These are phyloP conservation scores for Chondrus crispus DNA, from an alignment of 23 red algal species.

Conservation along the genomic window DNA sequence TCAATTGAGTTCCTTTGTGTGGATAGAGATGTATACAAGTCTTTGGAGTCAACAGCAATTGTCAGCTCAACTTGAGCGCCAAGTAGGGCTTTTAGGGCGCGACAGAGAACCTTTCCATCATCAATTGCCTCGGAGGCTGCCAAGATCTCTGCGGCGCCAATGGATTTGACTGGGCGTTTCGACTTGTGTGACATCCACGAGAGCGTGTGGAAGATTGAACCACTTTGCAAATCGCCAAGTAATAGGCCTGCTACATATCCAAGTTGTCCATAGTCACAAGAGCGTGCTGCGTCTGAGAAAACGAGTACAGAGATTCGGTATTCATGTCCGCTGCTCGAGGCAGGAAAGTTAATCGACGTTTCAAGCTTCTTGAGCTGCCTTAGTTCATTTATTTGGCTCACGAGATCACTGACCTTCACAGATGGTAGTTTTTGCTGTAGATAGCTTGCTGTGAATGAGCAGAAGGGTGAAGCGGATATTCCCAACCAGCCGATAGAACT, in stretches of 20 bases:
- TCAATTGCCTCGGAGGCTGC: conserved; percentile 9
- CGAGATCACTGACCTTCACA: neutral
- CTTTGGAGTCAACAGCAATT: conserved; percentile 18
- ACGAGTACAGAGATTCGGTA: conserved; percentile 10
- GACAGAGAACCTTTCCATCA: neutral
- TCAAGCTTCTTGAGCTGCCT: neutral
- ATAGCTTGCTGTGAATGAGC: neutral
- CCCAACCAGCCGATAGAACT: neutral
- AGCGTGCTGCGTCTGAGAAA: conserved; percentile 1
- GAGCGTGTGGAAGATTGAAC: conserved; percentile 18
- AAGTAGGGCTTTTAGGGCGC: neutral
- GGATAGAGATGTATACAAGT: conserved; percentile 13
- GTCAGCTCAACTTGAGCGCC: neutral
- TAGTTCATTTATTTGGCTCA: neutral
- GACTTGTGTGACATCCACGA: conserved; percentile 27
- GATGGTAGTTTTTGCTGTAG: neutral
- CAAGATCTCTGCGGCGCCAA: conserved; percentile 18
- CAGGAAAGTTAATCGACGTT: neutral
- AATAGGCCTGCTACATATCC: conserved; percentile 9
- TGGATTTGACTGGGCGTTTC: conserved; percentile 14
- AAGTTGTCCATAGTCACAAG: neutral
- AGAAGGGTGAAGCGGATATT: neutral
- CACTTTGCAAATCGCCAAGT: neutral
- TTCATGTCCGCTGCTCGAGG: neutral
- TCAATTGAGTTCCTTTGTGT: conserved; percentile 38